Conservation (phyloP, 768 basidiomycete species). For the Sistotremastrum suecicum region DNA sequence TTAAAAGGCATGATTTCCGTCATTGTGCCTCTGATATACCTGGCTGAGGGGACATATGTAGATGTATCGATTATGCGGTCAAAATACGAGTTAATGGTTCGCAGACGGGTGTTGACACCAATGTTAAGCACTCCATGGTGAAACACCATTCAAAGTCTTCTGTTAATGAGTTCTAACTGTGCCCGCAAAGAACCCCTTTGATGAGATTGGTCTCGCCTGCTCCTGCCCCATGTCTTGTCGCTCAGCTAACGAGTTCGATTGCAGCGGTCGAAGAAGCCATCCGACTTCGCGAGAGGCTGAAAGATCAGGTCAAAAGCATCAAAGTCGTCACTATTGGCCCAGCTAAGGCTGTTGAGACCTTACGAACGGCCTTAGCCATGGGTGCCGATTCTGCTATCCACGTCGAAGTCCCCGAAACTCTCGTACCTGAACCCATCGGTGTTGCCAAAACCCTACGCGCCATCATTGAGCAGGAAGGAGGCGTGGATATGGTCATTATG, state of each 20-base stretch:
- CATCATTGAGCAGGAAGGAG: conserved; percentile 48
- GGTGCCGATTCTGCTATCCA: conserved; percentile 91
- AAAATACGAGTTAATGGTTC: conserved; percentile 95
- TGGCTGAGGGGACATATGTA: conserved; percentile 16
- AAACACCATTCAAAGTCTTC: conserved; percentile 11
- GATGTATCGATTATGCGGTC: conserved; percentile 92
- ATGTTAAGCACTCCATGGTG: conserved; percentile 99
- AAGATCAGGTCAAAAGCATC: conserved; percentile 68
- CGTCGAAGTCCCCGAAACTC: conserved; percentile 66
- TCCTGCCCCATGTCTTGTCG: conserved; percentile 8
- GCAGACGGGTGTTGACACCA: conserved; percentile 91
- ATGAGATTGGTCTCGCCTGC: conserved; percentile 70
- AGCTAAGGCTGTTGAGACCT: conserved; percentile 73
- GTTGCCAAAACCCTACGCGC: conserved; percentile 78
- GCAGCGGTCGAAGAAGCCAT: conserved; percentile 95
- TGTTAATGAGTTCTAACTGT: neutral
- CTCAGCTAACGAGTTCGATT: neutral
- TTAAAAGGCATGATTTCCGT: conserved; percentile 57
- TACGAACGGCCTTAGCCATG: conserved; percentile 95
- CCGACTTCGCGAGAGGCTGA: conserved; percentile 75
- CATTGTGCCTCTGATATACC: neutral
- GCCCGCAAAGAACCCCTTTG: conserved; percentile 75
- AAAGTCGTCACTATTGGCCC: conserved; percentile 93
- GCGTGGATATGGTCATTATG: conserved; percentile 79
- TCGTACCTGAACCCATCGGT: conserved; percentile 75